Base-by-base conservation (phyloP, 2,329 filamentous ascomycete species). In the Diaporthe sp. region DNA sequence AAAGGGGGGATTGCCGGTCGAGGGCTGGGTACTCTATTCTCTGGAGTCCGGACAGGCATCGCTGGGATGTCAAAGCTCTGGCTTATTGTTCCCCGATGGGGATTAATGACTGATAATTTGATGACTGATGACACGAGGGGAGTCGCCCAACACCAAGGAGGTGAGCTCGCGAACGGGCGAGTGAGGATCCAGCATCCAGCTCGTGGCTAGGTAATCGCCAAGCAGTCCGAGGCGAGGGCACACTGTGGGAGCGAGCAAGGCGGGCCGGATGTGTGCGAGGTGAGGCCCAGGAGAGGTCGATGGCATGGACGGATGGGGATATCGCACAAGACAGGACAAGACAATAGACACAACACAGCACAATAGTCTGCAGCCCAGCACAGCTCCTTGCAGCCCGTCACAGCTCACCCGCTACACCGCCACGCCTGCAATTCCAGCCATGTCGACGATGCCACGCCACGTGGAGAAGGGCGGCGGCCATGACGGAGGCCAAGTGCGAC, bases 401-500 rank as follows among this genome's bases (percentile, higher is more conserved):
- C 42, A 44, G 44, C 61, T 67, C 61, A 67, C 10, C 31, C 31
- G 49, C 34, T 39, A 70, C 65, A 70, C 65, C 65, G 65, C 65
- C 65, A 70, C 65, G 65, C 34, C 65, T 70, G 65, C 65, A 28
- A 68, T 68, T 20, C 31, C 65, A 68, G 65, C 65, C 65, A 68
- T 68, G 65, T 68, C 31, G 65, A 68, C 47, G 47, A 68, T 68
- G 47, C 47, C 65, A 53, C 25, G 65, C 65, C 65, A 68, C 65
- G 65, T 68, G 65, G 65, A 68, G 65, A 68, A 68, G 65, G 44
- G 65, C 65, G 44, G 63, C 47, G 65, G 65, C 47, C 65, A 68
- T 68, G 47, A 28, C 65, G 22, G 65, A 39, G 65, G 65, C 65
- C 65, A 42, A 55, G 47, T 70, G 65, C n/a, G 65, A 55, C 65